Conservation (phyloP, 2,329 filamentous ascomycete species). For the Eutypa lata region DNA sequence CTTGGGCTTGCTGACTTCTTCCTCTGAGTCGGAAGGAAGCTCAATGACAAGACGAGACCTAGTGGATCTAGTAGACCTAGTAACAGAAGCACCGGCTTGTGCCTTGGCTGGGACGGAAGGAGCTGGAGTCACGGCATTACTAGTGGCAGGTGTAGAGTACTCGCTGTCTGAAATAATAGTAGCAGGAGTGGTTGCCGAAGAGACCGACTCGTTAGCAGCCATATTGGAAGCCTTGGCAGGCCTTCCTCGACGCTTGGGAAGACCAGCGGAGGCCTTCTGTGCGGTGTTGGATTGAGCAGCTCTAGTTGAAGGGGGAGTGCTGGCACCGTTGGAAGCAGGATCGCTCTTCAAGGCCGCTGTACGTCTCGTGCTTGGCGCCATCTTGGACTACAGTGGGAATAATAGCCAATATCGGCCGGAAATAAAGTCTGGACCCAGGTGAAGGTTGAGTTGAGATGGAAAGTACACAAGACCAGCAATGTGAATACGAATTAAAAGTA, state of each 20-base stretch:
- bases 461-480: not conserved
- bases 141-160: slow-evolving; percentile 42
- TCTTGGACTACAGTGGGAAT: slow-evolving; percentile 5
- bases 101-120: slow-evolving; percentile 19
- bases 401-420: not conserved
- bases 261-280: not conserved
- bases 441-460: not conserved
- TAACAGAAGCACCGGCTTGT: slow-evolving; percentile 6
- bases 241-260: slow-evolving; percentile 26
- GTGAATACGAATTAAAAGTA: no score
- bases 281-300: not conserved
- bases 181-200: slow-evolving; percentile 32
- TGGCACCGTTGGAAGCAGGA: not conserved
- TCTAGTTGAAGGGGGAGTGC: not conserved
- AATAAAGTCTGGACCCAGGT: not conserved
- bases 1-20: slow-evolving; percentile 31
- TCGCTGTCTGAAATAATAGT: slow-evolving; percentile 31
- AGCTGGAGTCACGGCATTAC: slow-evolving; percentile 37
- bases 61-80: slow-evolving; percentile 11
- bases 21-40: slow-evolving; percentile 38
- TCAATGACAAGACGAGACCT: slow-evolving; percentile 29
- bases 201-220: slow-evolving; percentile 28
- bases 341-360: slow-evolving; percentile 8
- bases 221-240: slow-evolving; percentile 20
- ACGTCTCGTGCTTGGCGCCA: slow-evolving; percentile 22